Base-by-base conservation (phyloP, 768 basidiomycete species). In the Megacollybia marginata region DNA sequence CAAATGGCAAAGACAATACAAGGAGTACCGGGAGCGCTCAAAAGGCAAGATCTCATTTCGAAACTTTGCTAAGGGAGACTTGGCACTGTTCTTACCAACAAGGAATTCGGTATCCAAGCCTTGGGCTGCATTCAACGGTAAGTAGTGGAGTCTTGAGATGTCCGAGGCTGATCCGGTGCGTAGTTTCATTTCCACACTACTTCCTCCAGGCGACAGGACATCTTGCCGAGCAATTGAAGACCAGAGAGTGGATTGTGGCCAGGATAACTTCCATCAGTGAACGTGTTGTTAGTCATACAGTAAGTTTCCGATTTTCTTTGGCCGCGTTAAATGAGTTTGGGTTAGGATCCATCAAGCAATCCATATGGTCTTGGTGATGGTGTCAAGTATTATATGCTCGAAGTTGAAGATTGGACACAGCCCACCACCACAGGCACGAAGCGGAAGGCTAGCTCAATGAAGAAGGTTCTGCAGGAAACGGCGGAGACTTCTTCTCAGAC, bases 71-170 rank as follows among this genome's bases (percentile, higher is more conserved):
- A 94, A 92, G 63, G 93, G 94, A 9, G 96, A 99, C 67, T 72
- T 99, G 46, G 95, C 94, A 1, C 71, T 99, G 31, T 99, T 99
- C 68, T 71, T 99, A 12, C 96, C 96, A 2, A 99, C 96, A 0
- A 76, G 94, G 44, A 97, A 97, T 65, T 92, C 92, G 28, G 80
- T 90, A 6, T 85, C 88, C 40, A 92, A 89, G 63, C 89, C 92
- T 1, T 99, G 96, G 95, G 96, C 95, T 19, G 96, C 96, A 9
- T 99, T 98, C 69, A 99, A 98, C 66, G 88, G 93, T 92, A 62
- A 58, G 82, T 45, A 42, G 23, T 28, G 23, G 23, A 28, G 23
- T 6, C 23, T 28, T 28, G 23, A 28, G 2, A 28, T 23, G 18
- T 63, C 68, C 71, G 67, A 70, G 48, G 55, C 64, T 70, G 66